These are phyloP conservation scores for Asterionellopsis glacialis DNA, from an alignment of 108 stramenopile species.

Conservation along the genomic window DNA sequence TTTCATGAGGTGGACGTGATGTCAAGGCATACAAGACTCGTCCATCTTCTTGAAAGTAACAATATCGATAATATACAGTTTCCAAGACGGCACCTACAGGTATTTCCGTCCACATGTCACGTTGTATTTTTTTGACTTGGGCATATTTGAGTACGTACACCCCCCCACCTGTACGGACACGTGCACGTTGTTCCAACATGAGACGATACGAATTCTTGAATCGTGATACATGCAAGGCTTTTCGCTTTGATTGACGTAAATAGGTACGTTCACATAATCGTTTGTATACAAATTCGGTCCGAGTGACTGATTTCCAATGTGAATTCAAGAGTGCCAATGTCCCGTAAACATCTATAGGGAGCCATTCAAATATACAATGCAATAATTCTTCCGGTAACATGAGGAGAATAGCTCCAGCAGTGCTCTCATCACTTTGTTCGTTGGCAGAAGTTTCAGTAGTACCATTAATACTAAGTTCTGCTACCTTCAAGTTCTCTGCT, in stretches of 20 bases:
- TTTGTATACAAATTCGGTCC: slow-evolving; percentile 69
- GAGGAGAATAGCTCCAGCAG: slow-evolving; percentile 47
- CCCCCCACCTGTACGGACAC: slow-evolving; percentile 70
- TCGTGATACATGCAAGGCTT: slow-evolving; percentile 49
- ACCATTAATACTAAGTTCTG: background rate
- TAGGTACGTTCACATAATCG: slow-evolving; percentile 68
- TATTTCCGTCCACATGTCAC: slow-evolving; percentile 85
- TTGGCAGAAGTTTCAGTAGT: background rate
- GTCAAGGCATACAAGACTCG: slow-evolving; percentile 74
- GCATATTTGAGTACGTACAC: slow-evolving; percentile 69
- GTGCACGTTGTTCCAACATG: slow-evolving; percentile 70
- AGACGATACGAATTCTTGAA: slow-evolving; percentile 65
- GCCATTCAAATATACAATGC: slow-evolving; percentile 56
- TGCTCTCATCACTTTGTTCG: slow-evolving; percentile 12
- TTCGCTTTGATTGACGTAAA: slow-evolving; percentile 66
- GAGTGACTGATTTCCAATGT: slow-evolving; percentile 70
- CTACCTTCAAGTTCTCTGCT: no score
- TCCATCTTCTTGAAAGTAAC: slow-evolving; percentile 83
- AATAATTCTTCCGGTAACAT: slow-evolving; percentile 70
- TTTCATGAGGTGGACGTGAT: slow-evolving; percentile 57
- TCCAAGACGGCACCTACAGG: slow-evolving; percentile 77
- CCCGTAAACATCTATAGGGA: slow-evolving; percentile 62
- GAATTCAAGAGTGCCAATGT: slow-evolving; percentile 60
- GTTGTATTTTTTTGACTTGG: slow-evolving; percentile 53
- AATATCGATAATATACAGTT: slow-evolving; percentile 66